Evolutionary conservation across 805 yeast species (phyloP), one percentile per base, ranked within the genome.

Genomic region (Zygoascus flipseniorum): DNA sequence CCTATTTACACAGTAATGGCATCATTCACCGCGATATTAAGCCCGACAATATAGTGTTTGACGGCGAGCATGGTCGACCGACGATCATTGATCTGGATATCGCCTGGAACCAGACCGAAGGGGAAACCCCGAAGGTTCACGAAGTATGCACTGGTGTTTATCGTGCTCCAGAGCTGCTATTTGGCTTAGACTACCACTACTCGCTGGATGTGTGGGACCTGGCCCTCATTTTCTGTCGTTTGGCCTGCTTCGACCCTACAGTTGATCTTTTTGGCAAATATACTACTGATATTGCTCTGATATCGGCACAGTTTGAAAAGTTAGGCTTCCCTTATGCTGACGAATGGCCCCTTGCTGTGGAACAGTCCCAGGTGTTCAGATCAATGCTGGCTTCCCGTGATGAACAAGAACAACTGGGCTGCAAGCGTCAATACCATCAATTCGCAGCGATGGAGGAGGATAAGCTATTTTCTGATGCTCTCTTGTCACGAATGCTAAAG

Each of bases 11-110:
- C 23, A 52, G 44, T 2, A 43, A 52, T 1, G 62, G 66, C 1
- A 69, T 78, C 1, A 63, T 76, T 14, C 67, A 60, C 37, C 76
- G 73, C 67, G 58, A 60, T 69, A 8, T 69, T 59, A 93, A 93
- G 66, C 89, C 93, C 0, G 88, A 83, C 49, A 87, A 87, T 64
- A 79, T 87, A 52, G 67, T 88, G 63, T 81, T 84, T 55, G 70
- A 54, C 60, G 44, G 31, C 54, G 35, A 71, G 18, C 75, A 62
- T 20, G 50, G 60, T 18, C 63, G 58, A 35, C 65, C 48, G 55
- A 60, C 69, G 8, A 57, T 84, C 1, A 78, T 81, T 14, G 95
- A 88, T 62, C 83, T 84, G 67, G 93, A 95, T 6, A 76, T 81
- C 2, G 82, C 87, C 41, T 76, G 77, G 50, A 86, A 80, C 58